These are phyloP conservation scores for Pythium volutum DNA, from an alignment of 352 stramenopile genomes.

Conservation along the genomic window DNA sequence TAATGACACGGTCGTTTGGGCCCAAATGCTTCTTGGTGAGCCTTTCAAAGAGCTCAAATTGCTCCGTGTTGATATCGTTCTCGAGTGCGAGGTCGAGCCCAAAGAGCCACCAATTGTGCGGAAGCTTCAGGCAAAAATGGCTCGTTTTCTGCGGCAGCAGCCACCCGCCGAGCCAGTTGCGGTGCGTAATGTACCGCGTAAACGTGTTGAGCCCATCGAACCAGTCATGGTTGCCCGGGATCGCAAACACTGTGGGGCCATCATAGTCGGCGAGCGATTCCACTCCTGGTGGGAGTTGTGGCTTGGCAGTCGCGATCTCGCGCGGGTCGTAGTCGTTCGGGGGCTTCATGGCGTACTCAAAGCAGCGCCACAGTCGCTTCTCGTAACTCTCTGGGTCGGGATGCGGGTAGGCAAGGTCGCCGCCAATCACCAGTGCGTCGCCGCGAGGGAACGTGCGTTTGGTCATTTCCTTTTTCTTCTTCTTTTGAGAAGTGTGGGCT, in stretches of 20 bases:
- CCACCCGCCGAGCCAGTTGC: constrained; percentile 92
- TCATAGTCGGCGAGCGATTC: constrained; percentile 57
- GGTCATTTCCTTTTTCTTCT: constrained; percentile 31
- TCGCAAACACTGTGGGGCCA: constrained; percentile 72
- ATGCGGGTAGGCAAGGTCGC: constrained; percentile 92
- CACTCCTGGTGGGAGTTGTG: constrained; percentile 44
- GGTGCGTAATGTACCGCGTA: constrained; percentile 87
- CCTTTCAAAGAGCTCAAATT: constrained; percentile 91
- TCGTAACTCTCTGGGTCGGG: constrained; percentile 88
- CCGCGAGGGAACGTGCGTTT: constrained; percentile 76
- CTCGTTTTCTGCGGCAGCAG: constrained; percentile 89
- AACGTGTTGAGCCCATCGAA: constrained; percentile 93
- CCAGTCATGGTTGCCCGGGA: constrained; percentile 93
- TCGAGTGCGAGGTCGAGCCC: constrained; percentile 89
- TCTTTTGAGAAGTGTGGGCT: background rate
- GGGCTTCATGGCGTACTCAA: constrained; percentile 93
- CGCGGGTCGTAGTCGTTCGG: constrained; percentile 81
- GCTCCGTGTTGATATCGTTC: constrained; percentile 92
- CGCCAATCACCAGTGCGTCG: constrained; percentile 88
- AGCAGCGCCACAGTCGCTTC: constrained; percentile 87
- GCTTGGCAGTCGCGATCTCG: constrained; percentile 86
- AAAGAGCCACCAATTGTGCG: constrained; percentile 91
- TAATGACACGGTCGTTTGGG: constrained; percentile 83
- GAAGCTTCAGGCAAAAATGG: constrained; percentile 91
- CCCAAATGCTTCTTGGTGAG: constrained; percentile 75